Conservation (phyloP, 805 yeast species). For the Pachysolen tannophilus region DNA sequence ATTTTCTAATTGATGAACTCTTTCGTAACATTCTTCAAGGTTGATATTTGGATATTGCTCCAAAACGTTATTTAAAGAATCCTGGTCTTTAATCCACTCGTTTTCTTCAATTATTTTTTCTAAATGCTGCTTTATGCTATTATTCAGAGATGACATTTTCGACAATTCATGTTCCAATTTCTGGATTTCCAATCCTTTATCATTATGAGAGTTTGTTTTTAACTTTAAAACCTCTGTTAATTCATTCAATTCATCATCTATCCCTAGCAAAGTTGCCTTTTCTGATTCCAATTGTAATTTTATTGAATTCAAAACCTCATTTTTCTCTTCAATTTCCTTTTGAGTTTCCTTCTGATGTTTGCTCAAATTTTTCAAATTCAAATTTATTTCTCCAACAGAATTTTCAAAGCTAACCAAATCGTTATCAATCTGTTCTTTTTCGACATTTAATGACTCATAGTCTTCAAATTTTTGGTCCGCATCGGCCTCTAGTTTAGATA, state of each 20-base stretch:
- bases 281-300: slow-evolving; percentile 40
- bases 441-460: slow-evolving; percentile 61
- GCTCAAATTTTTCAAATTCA: slow-evolving; percentile 27
- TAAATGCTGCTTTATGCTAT: slow-evolving; percentile 28
- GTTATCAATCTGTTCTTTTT: slow-evolving; percentile 54
- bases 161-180: slow-evolving; percentile 48
- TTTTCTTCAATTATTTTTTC: slow-evolving; percentile 43
- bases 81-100: slow-evolving; percentile 69
- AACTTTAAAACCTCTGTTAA: slow-evolving; percentile 36
- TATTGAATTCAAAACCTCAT: slow-evolving; percentile 18
- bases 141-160: slow-evolving; percentile 31
- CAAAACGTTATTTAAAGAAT: slow-evolving; percentile 45
- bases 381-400: slow-evolving; percentile 28
- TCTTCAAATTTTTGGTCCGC: slow-evolving; percentile 40
- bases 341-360: slow-evolving; percentile 18
- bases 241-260: slow-evolving; percentile 71
- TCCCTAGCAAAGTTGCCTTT: slow-evolving; percentile 50
- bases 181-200: slow-evolving; percentile 43
- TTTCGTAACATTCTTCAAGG: slow-evolving; percentile 51
- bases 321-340: slow-evolving; percentile 19
- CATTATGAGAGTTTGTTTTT: slow-evolving; percentile 36
- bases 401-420: slow-evolving; percentile 45
- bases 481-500: slow-evolving; percentile 26
- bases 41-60: slow-evolving; percentile 57
- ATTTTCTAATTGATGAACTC: slow-evolving; percentile 47